Conservation (phyloP, 208 protist genomes). For the Herpetomonas tarakana region DNA sequence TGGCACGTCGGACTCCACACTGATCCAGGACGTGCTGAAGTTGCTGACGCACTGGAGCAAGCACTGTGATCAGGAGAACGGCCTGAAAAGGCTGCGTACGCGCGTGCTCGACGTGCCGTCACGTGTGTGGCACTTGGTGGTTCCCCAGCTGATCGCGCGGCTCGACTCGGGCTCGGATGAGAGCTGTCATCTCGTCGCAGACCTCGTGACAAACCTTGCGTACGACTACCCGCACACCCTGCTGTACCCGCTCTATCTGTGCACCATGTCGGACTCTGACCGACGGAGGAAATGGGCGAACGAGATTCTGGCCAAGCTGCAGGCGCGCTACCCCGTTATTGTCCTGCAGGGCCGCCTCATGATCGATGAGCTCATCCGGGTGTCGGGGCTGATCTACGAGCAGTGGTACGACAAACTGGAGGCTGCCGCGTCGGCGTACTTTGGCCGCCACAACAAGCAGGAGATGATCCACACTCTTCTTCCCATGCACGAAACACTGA, state of each 20-base stretch:
- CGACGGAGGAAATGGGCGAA: constrained; percentile 67
- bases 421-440: constrained; percentile 94
- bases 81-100: constrained; percentile 79
- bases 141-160: constrained; percentile 98
- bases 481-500: constrained; percentile 94
- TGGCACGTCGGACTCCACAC: constrained; percentile 65
- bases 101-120: constrained; percentile 93
- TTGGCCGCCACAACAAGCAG: constrained; percentile 83
- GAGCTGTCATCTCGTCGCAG: constrained; percentile 93
- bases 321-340: constrained; percentile 59
- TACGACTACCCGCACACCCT: constrained; percentile 98
- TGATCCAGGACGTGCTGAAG: constrained; percentile 98
- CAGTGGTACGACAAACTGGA: constrained; percentile 95
- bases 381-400: constrained; percentile 96
- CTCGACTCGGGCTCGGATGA: constrained; percentile 91
- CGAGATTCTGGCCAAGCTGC: constrained; percentile 69
- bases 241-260: constrained; percentile 99
- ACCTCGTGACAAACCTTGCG: constrained; percentile 93
- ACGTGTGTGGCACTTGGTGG: constrained; percentile 98
- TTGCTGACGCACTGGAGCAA: constrained; percentile 98
- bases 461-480: constrained; percentile 91
- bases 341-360: constrained; percentile 94
- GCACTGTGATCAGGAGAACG: constrained; percentile 70
- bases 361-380: constrained; percentile 95
- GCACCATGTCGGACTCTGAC: constrained; percentile 82